Conservation (phyloP, 352 stramenopile genomes). For the Phytophthora pluvialis region DNA sequence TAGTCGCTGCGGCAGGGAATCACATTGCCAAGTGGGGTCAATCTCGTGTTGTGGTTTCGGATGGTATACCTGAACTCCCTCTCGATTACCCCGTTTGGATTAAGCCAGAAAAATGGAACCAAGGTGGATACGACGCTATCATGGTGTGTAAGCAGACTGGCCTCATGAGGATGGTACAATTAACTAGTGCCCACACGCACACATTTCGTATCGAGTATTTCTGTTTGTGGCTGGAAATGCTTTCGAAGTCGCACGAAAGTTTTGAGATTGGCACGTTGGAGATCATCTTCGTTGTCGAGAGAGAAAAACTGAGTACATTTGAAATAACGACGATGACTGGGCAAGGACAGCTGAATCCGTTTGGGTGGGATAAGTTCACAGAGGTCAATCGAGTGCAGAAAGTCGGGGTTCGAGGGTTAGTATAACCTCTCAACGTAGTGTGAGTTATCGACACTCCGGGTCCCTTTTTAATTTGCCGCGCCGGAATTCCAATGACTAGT, state of each 20-base stretch:
- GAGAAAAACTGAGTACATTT: too few relatives aligned
- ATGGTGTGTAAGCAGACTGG: conserved; percentile 18
- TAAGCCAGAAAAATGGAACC: conserved; percentile 21
- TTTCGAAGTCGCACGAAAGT: conserved; percentile 11
- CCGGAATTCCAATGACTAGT: too few relatives aligned
- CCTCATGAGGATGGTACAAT: conserved; percentile 16
- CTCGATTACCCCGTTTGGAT: conserved; percentile 16
- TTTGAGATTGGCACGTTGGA: conserved; percentile 1
- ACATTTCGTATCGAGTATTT: conserved; percentile 17
- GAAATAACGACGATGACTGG: too few relatives aligned
- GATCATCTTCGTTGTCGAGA: conserved; percentile 9
- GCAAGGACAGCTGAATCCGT: too few relatives aligned
- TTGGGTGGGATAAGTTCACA: too few relatives aligned
- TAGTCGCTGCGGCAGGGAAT: conserved; percentile 12
- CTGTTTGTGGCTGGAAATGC: conserved; percentile 5
- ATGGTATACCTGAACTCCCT: conserved; percentile 9
- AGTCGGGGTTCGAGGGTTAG: too few relatives aligned
- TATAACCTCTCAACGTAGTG: too few relatives aligned
- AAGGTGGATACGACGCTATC: conserved; percentile 24
- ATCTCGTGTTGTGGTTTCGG: conserved; percentile 4
- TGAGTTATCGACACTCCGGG: too few relatives aligned
- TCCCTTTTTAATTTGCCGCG: too few relatives aligned
- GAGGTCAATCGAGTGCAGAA: too few relatives aligned
- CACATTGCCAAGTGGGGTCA: not conserved
- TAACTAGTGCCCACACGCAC: conserved; percentile 11